A percentile compares a stretch with the other conserved stretches of the same genome.
These are phyloP conservation scores for Ajuga chamaepitys DNA, from an alignment of 257 asterid genomes.

Conservation along the genomic window DNA sequence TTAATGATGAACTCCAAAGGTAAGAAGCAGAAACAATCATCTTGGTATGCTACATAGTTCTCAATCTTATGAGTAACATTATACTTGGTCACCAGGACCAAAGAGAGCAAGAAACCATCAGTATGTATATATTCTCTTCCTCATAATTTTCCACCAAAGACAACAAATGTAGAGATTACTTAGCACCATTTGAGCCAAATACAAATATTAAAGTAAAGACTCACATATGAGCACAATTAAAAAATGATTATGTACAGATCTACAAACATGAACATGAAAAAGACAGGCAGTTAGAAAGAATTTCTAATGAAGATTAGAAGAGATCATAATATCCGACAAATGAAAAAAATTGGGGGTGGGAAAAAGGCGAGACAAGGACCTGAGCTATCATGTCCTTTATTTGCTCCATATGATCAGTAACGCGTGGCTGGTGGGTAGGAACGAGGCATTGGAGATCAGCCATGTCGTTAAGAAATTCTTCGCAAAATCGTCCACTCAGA, in stretches of 20 bases:
- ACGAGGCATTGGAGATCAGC: constrained; percentile 73
- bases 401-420: constrained; percentile 48
- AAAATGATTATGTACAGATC: background rate
- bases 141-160: background rate
- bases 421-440: constrained; percentile 80
- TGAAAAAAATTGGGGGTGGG: background rate
- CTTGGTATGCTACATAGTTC: background rate
- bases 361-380: constrained; percentile 29
- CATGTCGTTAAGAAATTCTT: constrained; percentile 77
- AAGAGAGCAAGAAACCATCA: background rate
- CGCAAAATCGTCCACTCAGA: constrained; percentile 69
- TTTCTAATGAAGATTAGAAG: background rate
- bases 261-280: background rate
- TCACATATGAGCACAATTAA: background rate
- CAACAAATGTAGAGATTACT: background rate
- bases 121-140: background rate
- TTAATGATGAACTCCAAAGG: background rate
- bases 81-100: background rate
- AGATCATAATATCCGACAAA: background rate
- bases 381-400: constrained; percentile 70
- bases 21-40: background rate
- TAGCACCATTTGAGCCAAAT: constrained; percentile 5
- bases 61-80: background rate
- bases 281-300: background rate
- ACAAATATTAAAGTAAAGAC: background rate